Evolutionary conservation across 768 basidiomycete species (phyloP), one percentile per base, ranked within the genome.

Genomic region (Omphalotus guepiniiformis): DNA sequence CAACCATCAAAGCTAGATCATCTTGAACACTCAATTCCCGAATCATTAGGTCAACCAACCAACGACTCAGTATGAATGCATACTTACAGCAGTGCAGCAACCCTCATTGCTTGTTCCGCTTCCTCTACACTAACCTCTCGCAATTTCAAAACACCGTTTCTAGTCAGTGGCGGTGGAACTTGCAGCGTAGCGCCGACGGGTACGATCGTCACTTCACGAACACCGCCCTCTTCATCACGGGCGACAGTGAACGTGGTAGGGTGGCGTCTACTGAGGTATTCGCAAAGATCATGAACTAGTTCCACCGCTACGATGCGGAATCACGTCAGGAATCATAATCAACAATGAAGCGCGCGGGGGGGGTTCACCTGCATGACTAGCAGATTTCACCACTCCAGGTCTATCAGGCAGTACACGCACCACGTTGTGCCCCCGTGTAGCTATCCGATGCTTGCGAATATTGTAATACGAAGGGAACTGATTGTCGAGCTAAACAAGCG

Each of bases 211-310:
- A 86, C 70, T 1, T 60, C 67, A 56, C 73, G 66, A 54, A 88
- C 73, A 30, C 16, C 13, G 9, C 42, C 19, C 6, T 29, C n/a
- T 29, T 57, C n/a, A 55, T 73, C 67, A 32, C 84, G 77, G 8
- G 60, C 66, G 22, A 82, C 71, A 5, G 61, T 56, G 58, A 82
- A 87, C 7, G 78, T 72, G 27, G 58, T 58, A 4, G 85, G 84
- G 56, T 85, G 83, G 37, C 84, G 75, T 41, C 72, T 68, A 18
- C 74, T 72, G 42, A 88, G 72, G 56, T 82, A 87, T 55, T 85
- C 83, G 2, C 80, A 72, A 30, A 87, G 63, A 57, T 87, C 84
- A 50, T 86, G 79, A 15, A 83, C 75, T 21, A 85, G 68, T 60
- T 87, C 85, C 37, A 78, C 67, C 6, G 82, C 85, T 85, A 40